phyloP scores from a whole-genome alignment of 2,329 filamentous ascomycete genomes.

The Talaromyces sp. region DNA sequence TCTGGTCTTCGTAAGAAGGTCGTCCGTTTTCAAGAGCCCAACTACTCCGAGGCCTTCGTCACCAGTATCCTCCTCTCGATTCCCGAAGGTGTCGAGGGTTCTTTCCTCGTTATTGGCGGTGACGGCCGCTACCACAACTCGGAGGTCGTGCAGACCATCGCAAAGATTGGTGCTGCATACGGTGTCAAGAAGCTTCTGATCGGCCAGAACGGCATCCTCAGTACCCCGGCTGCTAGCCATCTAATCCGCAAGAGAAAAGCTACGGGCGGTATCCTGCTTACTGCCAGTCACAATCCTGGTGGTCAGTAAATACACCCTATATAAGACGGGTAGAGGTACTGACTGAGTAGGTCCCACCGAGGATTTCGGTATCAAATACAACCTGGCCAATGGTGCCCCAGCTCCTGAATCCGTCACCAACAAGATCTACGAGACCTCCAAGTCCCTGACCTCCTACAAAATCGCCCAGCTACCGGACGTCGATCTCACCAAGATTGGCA shows the following conservation, averaged over 20 bases:
- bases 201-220: slow-evolving; percentile 93
- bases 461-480: slow-evolving; percentile 81
- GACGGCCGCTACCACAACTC: slow-evolving; percentile 98
- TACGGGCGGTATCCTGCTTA: slow-evolving; percentile 93
- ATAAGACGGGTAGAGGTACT: neutral
- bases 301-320: slow-evolving; percentile 55
- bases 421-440: slow-evolving; percentile 93
- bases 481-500: slow-evolving; percentile 78
- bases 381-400: slow-evolving; percentile 90
- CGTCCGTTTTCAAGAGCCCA: slow-evolving; percentile 87
- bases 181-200: slow-evolving; percentile 98
- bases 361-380: slow-evolving; percentile 99
- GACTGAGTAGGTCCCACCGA: slow-evolving; percentile 68
- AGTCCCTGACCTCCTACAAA: slow-evolving; percentile 87
- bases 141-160: slow-evolving; percentile 92
- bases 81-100: slow-evolving; percentile 82
- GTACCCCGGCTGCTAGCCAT: slow-evolving; percentile 92
- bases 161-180: slow-evolving; percentile 94
- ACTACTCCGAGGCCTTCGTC: slow-evolving; percentile 96
- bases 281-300: slow-evolving; percentile 96
- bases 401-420: slow-evolving; percentile 95
- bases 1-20: slow-evolving; percentile 99
- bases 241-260: slow-evolving; percentile 91
- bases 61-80: slow-evolving; percentile 93
- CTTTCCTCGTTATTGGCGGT: slow-evolving; percentile 92